Percentiles rank a stretch among this genome's conserved stretches.
These are phyloP conservation scores for Kluyveromyces siamensis DNA, from an alignment of 805 yeast genomes.

Conservation along the genomic window DNA sequence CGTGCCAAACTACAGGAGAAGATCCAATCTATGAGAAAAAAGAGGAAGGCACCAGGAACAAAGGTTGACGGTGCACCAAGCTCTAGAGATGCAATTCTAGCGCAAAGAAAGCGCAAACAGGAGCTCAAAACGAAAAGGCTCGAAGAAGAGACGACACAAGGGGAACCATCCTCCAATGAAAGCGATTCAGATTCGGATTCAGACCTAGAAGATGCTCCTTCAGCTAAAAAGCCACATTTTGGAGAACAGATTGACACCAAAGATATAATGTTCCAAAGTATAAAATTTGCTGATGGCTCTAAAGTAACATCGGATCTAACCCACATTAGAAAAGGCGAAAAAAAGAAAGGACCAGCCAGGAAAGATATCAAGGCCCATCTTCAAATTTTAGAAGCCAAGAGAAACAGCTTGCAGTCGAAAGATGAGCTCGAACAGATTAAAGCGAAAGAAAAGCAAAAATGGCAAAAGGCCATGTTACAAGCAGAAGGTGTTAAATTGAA, in stretches of 20 bases:
- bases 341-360: constrained; percentile 72
- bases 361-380: constrained; percentile 81
- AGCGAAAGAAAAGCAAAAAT: constrained; percentile 62
- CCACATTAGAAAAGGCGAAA: constrained; percentile 39
- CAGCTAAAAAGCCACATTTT: constrained; percentile 21
- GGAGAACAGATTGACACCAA: constrained; percentile 29
- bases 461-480: constrained; percentile 77
- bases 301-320: constrained; percentile 65
- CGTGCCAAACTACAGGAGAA: constrained; percentile 72
- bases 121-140: constrained; percentile 27
- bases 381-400: constrained; percentile 63
- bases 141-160: constrained; percentile 34
- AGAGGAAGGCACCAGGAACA: constrained; percentile 88
- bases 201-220: constrained; percentile 15
- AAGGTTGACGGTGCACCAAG: constrained; percentile 72
- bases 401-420: constrained; percentile 48
- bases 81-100: constrained; percentile 72
- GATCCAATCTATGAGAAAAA: constrained; percentile 60
- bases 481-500: constrained; percentile 84
- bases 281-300: constrained; percentile 75
- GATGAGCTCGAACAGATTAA: constrained; percentile 53
- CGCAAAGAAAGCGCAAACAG: constrained; percentile 46
- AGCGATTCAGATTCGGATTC: constrained; percentile 29
- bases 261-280: constrained; percentile 69
- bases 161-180: constrained; percentile 24